A percentile compares a stretch with the other conserved stretches of the same genome.
Evolutionary conservation across 768 basidiomycete species (phyloP).

Genomic region (Neoboletus subvelutipes): DNA sequence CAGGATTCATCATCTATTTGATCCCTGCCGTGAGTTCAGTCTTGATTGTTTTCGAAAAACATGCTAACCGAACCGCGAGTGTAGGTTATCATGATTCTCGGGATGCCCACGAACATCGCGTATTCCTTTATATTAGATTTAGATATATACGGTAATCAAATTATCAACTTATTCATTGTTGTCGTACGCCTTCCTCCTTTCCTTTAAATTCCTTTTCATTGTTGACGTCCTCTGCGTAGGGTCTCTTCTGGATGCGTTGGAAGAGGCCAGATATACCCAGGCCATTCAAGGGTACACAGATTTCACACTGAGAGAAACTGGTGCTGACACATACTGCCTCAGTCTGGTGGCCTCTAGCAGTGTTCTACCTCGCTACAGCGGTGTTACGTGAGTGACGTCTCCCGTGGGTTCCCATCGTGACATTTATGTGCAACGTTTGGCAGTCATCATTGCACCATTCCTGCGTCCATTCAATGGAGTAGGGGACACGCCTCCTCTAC

Average conservation of each 20-base stretch:
- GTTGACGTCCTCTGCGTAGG: slow-evolving; percentile 31
- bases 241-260: slow-evolving; percentile 57
- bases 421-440: neutral
- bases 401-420: slow-evolving; percentile 10
- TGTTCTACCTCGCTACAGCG: slow-evolving; percentile 53
- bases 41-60: too few relatives aligned
- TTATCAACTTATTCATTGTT: slow-evolving; percentile 55
- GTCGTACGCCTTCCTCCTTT: slow-evolving; percentile 34
- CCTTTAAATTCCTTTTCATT: slow-evolving; percentile 29
- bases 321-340: slow-evolving; percentile 2
- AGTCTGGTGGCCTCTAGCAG: slow-evolving; percentile 56
- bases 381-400: slow-evolving; percentile 44
- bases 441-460: slow-evolving; percentile 59
- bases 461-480: slow-evolving; percentile 50
- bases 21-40: slow-evolving; percentile 43
- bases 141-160: slow-evolving; percentile 46
- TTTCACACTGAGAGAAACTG: neutral
- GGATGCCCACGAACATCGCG: slow-evolving; percentile 47
- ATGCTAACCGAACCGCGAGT: slow-evolving; percentile 9
- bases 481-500: slow-evolving; percentile 60
- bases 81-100: slow-evolving; percentile 52
- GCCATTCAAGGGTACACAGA: slow-evolving; percentile 50
- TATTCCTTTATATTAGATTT: slow-evolving; percentile 63
- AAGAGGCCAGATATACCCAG: slow-evolving; percentile 45
- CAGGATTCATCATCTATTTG: slow-evolving; percentile 53